Evolutionary conservation across 192 early-diverging fungal species (phyloP), one percentile per base, ranked within the genome.

Genomic region (Backusella mclennaniae): DNA sequence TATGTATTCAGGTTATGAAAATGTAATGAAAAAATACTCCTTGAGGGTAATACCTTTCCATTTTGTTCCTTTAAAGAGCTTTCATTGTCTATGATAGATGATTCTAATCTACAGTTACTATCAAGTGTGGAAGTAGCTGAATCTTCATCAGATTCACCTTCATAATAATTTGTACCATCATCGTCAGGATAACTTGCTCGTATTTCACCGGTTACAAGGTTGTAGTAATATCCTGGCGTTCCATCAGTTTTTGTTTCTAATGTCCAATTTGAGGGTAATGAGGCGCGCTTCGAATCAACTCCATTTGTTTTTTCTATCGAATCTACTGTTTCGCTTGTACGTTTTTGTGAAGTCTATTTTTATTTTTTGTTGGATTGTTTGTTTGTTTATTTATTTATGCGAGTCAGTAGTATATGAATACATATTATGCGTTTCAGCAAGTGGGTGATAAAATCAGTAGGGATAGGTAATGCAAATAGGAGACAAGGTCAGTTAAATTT

Each of bases 141-240:
- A 49, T 71, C 70, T 31, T 71, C 70, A 71, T 71, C 70, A 9
- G 70, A 71, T 49, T 49, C 70, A 44, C 44, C 35, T 31, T 71
- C 29, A 38, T 69, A 69, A 39, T 41, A 69, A 71, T 26, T 46
- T 46, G 70, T 31, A 71, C 39, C 70, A 71, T 23, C 21, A 39
- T 71, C 70, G 12, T 71, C 71, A 44, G 69, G 75, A 67, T 36
- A 71, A 31, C 72, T 79, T 29, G 69, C 76, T 21, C 80, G 33
- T 69, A 84, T 77, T 12, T 82, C 83, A 14, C 74, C 36, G 5
- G 83, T 84, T 19, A 67, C 5, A 6, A 9, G 46, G 44, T 84
- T 84, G 21, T 69, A 77, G 46, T 79, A 84, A 56, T 80, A 84
- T 66, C 41, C 71, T 9, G 53, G 63, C 36, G 59, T 76, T 14